These are phyloP conservation scores for Agapanthus africanus DNA, from an alignment of 106 monocot species.

Conservation along the genomic window DNA sequence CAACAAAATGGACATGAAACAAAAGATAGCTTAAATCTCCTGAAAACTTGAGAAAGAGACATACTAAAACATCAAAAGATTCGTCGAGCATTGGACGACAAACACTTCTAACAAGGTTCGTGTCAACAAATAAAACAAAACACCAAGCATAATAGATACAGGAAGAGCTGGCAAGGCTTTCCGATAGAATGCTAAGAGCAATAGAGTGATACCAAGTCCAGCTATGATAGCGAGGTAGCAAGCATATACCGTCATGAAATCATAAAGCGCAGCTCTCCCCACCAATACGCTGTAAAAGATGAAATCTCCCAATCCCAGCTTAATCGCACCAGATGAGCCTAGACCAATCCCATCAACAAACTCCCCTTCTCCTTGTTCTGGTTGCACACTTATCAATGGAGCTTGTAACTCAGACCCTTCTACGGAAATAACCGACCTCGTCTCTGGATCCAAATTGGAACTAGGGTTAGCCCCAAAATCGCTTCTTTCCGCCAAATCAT, in stretches of 20 bases:
- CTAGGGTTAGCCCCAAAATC: neutral
- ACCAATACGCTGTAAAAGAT: conserved; percentile 97
- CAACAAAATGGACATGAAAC: neutral
- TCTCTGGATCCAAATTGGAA: conserved; percentile 21
- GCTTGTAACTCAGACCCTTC: conserved; percentile 17
- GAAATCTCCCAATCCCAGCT: conserved; percentile 93
- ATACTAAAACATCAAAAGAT: conserved; percentile 80
- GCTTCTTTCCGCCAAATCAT: neutral
- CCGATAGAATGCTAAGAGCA: conserved; percentile 64
- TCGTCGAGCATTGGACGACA: conserved; percentile 64
- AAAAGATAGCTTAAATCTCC: neutral
- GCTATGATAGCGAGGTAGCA: conserved; percentile 95
- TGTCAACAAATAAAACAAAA: conserved; percentile 72
- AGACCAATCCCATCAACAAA: conserved; percentile 55
- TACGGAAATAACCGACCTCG: conserved; percentile 17
- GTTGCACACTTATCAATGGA: conserved; percentile 27
- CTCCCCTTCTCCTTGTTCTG: conserved; percentile 16
- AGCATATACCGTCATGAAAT: conserved; percentile 88
- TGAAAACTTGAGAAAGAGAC: neutral
- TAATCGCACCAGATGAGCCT: conserved; percentile 77
- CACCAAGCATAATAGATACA: conserved; percentile 74
- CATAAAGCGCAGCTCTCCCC: conserved; percentile 80
- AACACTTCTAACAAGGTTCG: conserved; percentile 67
- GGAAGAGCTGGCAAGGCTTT: conserved; percentile 94
- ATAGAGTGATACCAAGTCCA: conserved; percentile 72